Percentiles rank a stretch among this genome's conserved stretches.
Conservation (phyloP, 208 protist species). For the Trypanosoma caninum region DNA sequence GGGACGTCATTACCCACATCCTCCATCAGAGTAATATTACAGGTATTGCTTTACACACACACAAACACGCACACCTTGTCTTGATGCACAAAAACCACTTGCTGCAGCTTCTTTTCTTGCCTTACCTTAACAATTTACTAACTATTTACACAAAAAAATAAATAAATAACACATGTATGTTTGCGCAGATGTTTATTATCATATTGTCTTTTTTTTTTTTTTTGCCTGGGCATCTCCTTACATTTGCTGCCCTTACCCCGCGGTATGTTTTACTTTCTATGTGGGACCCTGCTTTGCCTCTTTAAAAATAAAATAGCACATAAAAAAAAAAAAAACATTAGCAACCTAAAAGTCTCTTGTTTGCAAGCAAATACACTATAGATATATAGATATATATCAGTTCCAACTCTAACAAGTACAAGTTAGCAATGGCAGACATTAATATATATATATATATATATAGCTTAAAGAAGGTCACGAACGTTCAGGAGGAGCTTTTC, state of each 20-base stretch:
- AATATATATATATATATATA: slow-evolving; percentile 3
- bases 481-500: slow-evolving; percentile 74
- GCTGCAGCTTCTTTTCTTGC: neutral
- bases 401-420: too few relatives aligned
- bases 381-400: too few relatives aligned
- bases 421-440: too few relatives aligned
- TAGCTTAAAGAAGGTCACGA: slow-evolving; percentile 34
- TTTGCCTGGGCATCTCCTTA: neutral
- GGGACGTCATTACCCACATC: slow-evolving; percentile 27
- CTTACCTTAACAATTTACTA: neutral
- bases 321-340: too few relatives aligned
- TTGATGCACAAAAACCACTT: too few relatives aligned
- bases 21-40: too few relatives aligned
- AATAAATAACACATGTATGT: neutral
- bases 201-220: slow-evolving; percentile 5
- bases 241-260: neutral
- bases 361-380: too few relatives aligned
- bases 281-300: too few relatives aligned
- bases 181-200: neutral
- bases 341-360: too few relatives aligned
- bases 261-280: neutral
- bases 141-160: slow-evolving; percentile 1
- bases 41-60: too few relatives aligned
- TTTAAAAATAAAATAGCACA: too few relatives aligned
- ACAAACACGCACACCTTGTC: slow-evolving; percentile 4